phyloP scores from a whole-genome alignment of 2,329 filamentous ascomycete genomes.

The Cladosporium sphaerospermum region DNA sequence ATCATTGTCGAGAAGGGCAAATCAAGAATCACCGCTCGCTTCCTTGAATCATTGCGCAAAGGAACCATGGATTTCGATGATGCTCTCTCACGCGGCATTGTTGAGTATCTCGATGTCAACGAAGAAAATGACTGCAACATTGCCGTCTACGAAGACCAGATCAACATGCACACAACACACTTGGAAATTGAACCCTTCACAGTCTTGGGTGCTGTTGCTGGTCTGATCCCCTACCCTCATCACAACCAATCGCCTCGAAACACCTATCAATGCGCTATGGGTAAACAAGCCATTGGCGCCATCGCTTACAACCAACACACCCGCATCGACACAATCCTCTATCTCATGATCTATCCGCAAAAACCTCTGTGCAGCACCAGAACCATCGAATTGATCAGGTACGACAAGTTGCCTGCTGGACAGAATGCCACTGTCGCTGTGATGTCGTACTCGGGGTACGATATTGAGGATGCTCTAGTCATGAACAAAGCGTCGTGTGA shows the following conservation, averaged over 20 bases:
- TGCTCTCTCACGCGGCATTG: constrained; percentile 79
- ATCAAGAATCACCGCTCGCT: constrained; percentile 70
- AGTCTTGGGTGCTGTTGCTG: constrained; percentile 88
- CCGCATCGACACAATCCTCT: constrained; percentile 90
- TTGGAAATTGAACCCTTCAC: constrained; percentile 98
- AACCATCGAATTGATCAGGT: constrained; percentile 93
- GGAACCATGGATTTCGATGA: constrained; percentile 89
- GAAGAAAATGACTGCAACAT: constrained; percentile 97
- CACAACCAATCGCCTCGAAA: constrained; percentile 99
- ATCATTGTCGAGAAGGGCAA: constrained; percentile 89
- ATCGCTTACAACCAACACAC: constrained; percentile 98
- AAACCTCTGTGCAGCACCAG: constrained; percentile 96
- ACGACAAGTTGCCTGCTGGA: constrained; percentile 92
- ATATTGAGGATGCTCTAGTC: constrained; percentile 97
- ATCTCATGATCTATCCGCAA: constrained; percentile 95
- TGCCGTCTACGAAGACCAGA: constrained; percentile 78
- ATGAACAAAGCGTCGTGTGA: constrained; percentile 95
- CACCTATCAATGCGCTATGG: constrained; percentile 99
- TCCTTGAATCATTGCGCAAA: constrained; percentile 73
- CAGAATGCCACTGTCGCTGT: constrained; percentile 97
- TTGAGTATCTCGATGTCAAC: constrained; percentile 97
- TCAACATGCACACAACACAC: constrained; percentile 80
- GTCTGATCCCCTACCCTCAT: constrained; percentile 94
- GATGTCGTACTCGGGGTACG: constrained; percentile 98
- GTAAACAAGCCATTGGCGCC: constrained; percentile 97